A percentile compares a stretch with the other conserved stretches of the same genome.
phyloP scores from a whole-genome alignment of 2,329 filamentous ascomycete genomes.

The Aspergillus brasiliensis region DNA sequence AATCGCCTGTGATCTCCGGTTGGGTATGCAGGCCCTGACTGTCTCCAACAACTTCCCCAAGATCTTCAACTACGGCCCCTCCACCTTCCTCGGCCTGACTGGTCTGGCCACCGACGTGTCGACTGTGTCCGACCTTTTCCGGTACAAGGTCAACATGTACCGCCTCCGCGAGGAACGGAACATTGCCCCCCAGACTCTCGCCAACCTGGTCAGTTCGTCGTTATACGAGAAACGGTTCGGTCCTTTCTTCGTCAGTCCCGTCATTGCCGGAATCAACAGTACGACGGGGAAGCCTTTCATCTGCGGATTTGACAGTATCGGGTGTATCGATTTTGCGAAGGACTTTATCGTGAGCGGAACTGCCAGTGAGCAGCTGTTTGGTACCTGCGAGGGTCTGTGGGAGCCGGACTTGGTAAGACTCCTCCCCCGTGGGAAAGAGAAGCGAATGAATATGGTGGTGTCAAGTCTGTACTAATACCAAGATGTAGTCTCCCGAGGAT shows the following conservation, averaged over 20 bases:
- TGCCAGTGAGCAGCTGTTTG: slow-evolving; percentile 95
- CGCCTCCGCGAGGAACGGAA: slow-evolving; percentile 95
- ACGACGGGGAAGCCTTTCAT: slow-evolving; percentile 96
- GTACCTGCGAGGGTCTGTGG: slow-evolving; percentile 97
- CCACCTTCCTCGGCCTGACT: slow-evolving; percentile 92
- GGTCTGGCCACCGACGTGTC: slow-evolving; percentile 94
- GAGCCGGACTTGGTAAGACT: slow-evolving; percentile 86
- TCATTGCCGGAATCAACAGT: slow-evolving; percentile 91
- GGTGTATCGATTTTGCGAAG: slow-evolving; percentile 99
- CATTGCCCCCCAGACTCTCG: slow-evolving; percentile 92
- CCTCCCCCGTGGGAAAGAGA: not conserved
- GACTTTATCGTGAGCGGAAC: slow-evolving; percentile 98
- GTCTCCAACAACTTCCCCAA: slow-evolving; percentile 99
- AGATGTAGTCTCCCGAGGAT: slow-evolving; percentile 69
- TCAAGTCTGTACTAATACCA: slow-evolving; percentile 3
- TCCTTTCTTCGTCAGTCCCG: slow-evolving; percentile 92
- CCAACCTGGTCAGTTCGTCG: slow-evolving; percentile 87
- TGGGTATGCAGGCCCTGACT: slow-evolving; percentile 93
- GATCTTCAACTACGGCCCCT: slow-evolving; percentile 91
- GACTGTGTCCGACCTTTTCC: slow-evolving; percentile 94
- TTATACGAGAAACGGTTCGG: slow-evolving; percentile 97
- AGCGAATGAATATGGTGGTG: not conserved
- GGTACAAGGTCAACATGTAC: slow-evolving; percentile 99
- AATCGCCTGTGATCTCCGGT: slow-evolving; percentile 97
- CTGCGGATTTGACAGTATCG: slow-evolving; percentile 98